A percentile compares a stretch with the other conserved stretches of the same genome.
Evolutionary conservation across 169 alveolate genomes (phyloP).

Genomic region (Plasmodium vivax): DNA sequence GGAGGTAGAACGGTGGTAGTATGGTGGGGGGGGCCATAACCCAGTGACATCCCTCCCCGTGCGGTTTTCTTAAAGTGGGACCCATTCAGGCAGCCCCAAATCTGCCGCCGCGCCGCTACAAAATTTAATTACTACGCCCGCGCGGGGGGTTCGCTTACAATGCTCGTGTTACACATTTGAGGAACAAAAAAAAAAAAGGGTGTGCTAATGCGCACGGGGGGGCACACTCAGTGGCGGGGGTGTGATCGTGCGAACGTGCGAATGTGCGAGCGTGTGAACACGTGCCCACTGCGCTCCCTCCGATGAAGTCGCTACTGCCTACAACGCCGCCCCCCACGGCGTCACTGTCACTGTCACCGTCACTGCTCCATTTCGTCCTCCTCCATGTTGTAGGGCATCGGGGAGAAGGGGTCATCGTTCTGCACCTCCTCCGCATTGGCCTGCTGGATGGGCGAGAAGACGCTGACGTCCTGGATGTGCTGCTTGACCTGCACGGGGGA

Average conservation of each 20-base stretch:
- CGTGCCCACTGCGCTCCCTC: neutral
- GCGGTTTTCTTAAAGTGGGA: neutral
- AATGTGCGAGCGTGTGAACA: neutral
- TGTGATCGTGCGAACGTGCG: too few relatives aligned
- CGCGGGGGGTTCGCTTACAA: neutral
- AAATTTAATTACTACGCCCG: neutral
- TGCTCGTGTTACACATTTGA: neutral
- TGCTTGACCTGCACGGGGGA: constrained; percentile 69
- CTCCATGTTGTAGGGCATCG: constrained; percentile 66
- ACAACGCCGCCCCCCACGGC: neutral
- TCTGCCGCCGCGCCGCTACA: neutral
- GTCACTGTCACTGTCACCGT: neutral
- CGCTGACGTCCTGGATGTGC: constrained; percentile 12
- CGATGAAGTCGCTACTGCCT: too few relatives aligned
- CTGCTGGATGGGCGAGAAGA: constrained; percentile 70
- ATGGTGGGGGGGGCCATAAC: neutral
- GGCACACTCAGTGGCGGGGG: neutral
- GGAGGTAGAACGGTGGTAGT: too few relatives aligned
- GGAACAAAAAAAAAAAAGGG: neutral
- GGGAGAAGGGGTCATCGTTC: constrained; percentile 74
- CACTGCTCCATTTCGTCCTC: constrained; percentile 60
- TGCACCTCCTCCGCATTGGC: constrained; percentile 21
- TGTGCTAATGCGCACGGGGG: neutral
- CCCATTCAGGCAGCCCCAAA: neutral
- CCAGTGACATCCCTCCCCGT: neutral